Evolutionary conservation across 805 yeast genomes (phyloP).

Genomic region (Ogataea paradorogensis): DNA sequence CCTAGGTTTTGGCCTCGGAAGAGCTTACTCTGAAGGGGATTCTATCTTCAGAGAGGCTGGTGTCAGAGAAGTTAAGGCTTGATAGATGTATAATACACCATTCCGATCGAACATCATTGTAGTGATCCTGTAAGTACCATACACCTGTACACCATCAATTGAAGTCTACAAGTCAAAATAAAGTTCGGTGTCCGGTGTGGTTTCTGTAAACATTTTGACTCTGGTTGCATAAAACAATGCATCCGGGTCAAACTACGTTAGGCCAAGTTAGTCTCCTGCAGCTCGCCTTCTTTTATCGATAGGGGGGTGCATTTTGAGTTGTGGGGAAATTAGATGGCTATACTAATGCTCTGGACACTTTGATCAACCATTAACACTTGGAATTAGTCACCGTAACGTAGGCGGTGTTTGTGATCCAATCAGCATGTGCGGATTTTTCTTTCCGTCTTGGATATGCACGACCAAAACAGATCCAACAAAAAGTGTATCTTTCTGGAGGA

Average conservation of each 20-base stretch:
- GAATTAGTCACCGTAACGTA: conserved; percentile 4
- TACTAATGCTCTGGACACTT: background rate
- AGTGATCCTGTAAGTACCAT: too few relatives aligned
- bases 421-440: conserved; percentile 10
- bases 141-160: conserved; percentile 3
- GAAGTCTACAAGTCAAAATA: background rate
- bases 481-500: background rate
- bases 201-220: conserved; percentile 5
- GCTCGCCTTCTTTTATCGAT: conserved; percentile 3
- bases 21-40: conserved; percentile 98
- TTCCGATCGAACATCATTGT: background rate
- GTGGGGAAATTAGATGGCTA: conserved; percentile 4
- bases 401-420: conserved; percentile 6
- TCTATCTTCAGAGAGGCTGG: conserved; percentile 90
- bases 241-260: conserved; percentile 6
- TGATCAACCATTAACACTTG: background rate
- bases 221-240: conserved; percentile 15
- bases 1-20: conserved; percentile 94
- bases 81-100: conserved; percentile 15
- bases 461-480: background rate
- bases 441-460: conserved; percentile 10
- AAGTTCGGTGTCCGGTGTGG: conserved; percentile 11
- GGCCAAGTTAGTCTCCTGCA: conserved; percentile 5
- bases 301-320: conserved; percentile 2
- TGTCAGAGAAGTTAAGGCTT: conserved; percentile 69